phyloP scores from a whole-genome alignment of 768 basidiomycete genomes.

The Pleurotus pulmonarius region DNA sequence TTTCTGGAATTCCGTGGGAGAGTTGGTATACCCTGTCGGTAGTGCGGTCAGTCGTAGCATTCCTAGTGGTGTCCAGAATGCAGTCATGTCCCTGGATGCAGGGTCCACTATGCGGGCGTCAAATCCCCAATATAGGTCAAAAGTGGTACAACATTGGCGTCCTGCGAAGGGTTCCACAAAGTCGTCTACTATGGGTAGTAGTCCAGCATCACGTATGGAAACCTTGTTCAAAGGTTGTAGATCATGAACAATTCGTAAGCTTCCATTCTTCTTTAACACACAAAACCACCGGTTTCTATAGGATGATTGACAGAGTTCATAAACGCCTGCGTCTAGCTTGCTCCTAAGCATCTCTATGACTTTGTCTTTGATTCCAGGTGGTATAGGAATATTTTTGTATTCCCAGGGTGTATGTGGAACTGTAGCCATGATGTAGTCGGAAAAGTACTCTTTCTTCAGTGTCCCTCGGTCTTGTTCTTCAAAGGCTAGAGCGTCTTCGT shows the following conservation, averaged over 20 bases:
- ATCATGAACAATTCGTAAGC: slow-evolving; percentile 31
- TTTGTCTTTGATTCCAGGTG: slow-evolving; percentile 23
- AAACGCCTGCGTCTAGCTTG: slow-evolving; percentile 32
- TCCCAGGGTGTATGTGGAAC: slow-evolving; percentile 33
- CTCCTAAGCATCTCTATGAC: slow-evolving; percentile 24
- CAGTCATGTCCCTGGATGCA: slow-evolving; percentile 26
- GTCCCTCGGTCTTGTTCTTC: slow-evolving; percentile 14
- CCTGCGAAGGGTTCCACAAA: slow-evolving; percentile 27
- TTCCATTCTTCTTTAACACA: slow-evolving; percentile 30
- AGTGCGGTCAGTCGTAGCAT: slow-evolving; percentile 25
- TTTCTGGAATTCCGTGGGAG: slow-evolving; percentile 25
- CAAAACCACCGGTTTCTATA: slow-evolving; percentile 36
- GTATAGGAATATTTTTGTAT: slow-evolving; percentile 29
- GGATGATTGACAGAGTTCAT: slow-evolving; percentile 29
- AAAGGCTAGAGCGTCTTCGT: slow-evolving; percentile 21
- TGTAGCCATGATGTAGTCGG: slow-evolving; percentile 24
- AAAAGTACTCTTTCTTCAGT: slow-evolving; percentile 17
- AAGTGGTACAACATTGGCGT: slow-evolving; percentile 18
- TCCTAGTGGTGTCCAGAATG: slow-evolving; percentile 35
- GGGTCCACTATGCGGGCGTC: slow-evolving; percentile 24
- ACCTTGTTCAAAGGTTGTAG: slow-evolving; percentile 34
- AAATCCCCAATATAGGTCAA: slow-evolving; percentile 34
- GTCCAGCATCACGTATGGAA: slow-evolving; percentile 30
- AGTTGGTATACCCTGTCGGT: slow-evolving; percentile 38
- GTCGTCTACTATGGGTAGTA: slow-evolving; percentile 28